Percentiles rank a stretch among this genome's conserved stretches.
Conservation (phyloP, 2,329 filamentous ascomycete genomes). For the Phialophora verrucosa region DNA sequence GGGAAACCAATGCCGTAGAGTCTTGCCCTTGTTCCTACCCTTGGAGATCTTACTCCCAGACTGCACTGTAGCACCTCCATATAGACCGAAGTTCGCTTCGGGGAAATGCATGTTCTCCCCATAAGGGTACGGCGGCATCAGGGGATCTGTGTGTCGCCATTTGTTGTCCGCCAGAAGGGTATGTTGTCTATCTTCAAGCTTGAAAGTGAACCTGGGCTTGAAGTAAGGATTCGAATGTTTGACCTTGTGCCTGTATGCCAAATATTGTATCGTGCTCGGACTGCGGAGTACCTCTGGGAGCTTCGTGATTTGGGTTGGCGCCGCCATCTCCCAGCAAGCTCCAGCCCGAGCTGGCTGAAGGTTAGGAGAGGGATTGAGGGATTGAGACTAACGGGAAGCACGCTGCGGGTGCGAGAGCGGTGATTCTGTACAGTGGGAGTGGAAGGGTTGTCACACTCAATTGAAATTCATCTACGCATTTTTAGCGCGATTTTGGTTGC, state of each 20-base stretch:
- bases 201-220: slow-evolving; percentile 35
- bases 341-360: background rate
- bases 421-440: background rate
- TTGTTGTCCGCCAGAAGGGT: slow-evolving; percentile 27
- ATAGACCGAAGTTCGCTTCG: slow-evolving; percentile 56
- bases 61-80: slow-evolving; percentile 53
- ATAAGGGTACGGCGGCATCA: slow-evolving; percentile 55
- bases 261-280: slow-evolving; percentile 38
- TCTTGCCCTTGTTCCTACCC: slow-evolving; percentile 56
- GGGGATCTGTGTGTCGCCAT: slow-evolving; percentile 34
- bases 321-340: slow-evolving; percentile 8
- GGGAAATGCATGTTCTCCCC: slow-evolving; percentile 52
- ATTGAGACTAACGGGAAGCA: background rate
- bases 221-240: slow-evolving; percentile 30
- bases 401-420: background rate
- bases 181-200: slow-evolving; percentile 34
- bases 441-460: background rate
- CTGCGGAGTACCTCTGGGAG: slow-evolving; percentile 34
- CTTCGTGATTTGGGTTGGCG: slow-evolving; percentile 27
- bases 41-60: slow-evolving; percentile 59
- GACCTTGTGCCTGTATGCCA: slow-evolving; percentile 25
- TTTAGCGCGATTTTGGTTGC: slow-evolving; percentile 8
- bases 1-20: slow-evolving; percentile 56
- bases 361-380: background rate
- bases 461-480: slow-evolving; percentile 1